Conservation (phyloP, 116 monocot genomes). For the Thalassia testudinum region DNA sequence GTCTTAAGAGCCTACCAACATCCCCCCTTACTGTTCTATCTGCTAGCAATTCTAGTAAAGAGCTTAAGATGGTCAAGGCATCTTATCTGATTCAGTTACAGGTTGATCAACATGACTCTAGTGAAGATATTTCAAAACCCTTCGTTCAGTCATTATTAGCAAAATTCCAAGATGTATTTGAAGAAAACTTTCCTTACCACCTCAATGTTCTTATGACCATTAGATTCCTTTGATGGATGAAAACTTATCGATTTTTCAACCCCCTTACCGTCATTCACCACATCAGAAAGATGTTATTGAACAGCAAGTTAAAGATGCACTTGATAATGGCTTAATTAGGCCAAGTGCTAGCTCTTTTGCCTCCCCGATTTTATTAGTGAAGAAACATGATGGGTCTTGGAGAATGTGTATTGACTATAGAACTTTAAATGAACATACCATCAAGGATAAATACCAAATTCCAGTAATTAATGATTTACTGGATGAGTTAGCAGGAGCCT, state of each 20-base stretch:
- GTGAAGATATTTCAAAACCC: background rate
- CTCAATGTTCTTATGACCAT: background rate
- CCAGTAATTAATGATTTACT: conserved; percentile 5
- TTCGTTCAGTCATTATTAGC: background rate
- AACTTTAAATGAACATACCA: background rate
- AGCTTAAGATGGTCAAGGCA: background rate
- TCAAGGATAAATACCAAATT: conserved; percentile 5
- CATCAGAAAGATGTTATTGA: background rate
- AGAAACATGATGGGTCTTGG: conserved; percentile 5
- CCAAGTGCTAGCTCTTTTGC: background rate
- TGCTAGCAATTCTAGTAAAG: background rate
- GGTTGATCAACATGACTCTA: background rate
- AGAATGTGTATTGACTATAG: conserved; percentile 9
- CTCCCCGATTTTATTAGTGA: background rate
- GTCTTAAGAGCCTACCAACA: too few species aligned
- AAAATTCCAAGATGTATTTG: background rate
- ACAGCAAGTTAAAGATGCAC: background rate
- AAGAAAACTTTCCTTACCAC: background rate
- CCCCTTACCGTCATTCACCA: background rate
- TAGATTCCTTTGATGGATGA: background rate
- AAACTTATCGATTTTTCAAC: background rate
- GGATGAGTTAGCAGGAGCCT: background rate
- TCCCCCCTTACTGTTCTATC: too few species aligned
- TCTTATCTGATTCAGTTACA: background rate
- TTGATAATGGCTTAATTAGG: background rate